These are phyloP conservation scores for Micractinium sp. DNA, from an alignment of 139 green algal species.

Conservation along the genomic window DNA sequence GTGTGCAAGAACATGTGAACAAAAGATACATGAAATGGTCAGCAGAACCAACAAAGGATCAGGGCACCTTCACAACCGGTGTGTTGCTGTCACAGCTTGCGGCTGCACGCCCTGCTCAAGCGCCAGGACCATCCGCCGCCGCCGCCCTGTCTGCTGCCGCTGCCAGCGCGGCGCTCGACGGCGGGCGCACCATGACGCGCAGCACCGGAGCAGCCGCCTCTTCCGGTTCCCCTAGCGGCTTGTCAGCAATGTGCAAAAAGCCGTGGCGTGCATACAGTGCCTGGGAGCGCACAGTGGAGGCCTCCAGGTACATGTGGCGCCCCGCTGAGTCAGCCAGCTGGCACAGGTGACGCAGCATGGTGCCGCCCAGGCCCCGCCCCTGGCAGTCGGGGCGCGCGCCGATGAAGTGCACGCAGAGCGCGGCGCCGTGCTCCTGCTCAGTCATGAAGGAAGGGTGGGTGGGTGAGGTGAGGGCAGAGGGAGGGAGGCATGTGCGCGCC, in stretches of 20 bases:
- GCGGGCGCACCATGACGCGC: neutral
- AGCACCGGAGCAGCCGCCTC: slow-evolving; percentile 6
- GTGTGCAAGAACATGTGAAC: neutral
- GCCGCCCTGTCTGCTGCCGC: neutral
- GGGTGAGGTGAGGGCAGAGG: neutral
- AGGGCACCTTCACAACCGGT: neutral
- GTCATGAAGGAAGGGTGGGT: neutral
- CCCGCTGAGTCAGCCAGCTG: neutral
- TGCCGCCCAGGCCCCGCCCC: slow-evolving; percentile 1
- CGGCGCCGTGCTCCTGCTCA: slow-evolving; percentile 3
- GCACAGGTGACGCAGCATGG: slow-evolving; percentile 15
- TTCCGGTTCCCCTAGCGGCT: neutral
- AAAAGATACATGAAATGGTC: neutral
- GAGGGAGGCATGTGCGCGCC: neutral
- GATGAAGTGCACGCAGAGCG: slow-evolving; percentile 19
- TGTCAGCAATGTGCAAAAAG: slow-evolving; percentile 2
- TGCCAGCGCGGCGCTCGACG: neutral
- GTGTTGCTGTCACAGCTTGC: neutral
- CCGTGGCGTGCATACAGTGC: slow-evolving; percentile 7
- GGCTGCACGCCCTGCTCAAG: neutral
- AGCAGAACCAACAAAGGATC: neutral
- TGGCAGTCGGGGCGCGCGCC: neutral
- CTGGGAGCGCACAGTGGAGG: neutral
- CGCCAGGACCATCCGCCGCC: neutral
- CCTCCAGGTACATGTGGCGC: neutral